Base-by-base conservation (phyloP, 352 stramenopile species). In the Globisporangium irregulare region DNA sequence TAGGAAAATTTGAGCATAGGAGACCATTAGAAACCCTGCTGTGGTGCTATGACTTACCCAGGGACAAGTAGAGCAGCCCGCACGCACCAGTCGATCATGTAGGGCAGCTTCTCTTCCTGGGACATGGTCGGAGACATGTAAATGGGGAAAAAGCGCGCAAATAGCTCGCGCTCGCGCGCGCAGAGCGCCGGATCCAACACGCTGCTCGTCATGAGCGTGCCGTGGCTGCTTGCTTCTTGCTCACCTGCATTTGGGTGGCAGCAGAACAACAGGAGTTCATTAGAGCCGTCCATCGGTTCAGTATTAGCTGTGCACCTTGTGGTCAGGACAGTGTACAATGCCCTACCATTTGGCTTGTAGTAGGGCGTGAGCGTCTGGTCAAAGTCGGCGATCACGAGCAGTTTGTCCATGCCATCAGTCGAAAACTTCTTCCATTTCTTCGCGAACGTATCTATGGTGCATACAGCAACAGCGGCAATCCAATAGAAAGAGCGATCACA, bases 351-450 rank as follows among this genome's bases (percentile, higher is more conserved):
- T 25, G 75, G 70, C 38, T 84, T 89, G 72, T 80, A 90, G 25
- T 83, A 82, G 9, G 84, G 81, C 41, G 86, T 93, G 59, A 94
- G 74, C 46, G 87, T 94, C 25, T 92, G 87, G 71, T 94, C 87
- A 71, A 94, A 94, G 66, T 94, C 87, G 1, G 87, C 75, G 63
- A 94, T 94, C 62, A 94, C 81, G 41, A 94, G 70, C 29, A 94
- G 79, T 64, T 88, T 81, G 63, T 87, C 75, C 10, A 90, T 64
- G 41, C 84, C 80, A 48, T 91, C 84, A 32, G 73, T 81, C 20
- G 76, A 74, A 59, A 94, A 91, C 56, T 90, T 91, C 60, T 90
- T 88, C 79, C 81, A 89, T 66, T 94, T 94, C 51, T 73, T 64
- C 18, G 86, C 80, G 61, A 94, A 93, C 41, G 14, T 15, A 4